Conservation (phyloP, 306 rosid species). For the Casuarina equisetifolia region DNA sequence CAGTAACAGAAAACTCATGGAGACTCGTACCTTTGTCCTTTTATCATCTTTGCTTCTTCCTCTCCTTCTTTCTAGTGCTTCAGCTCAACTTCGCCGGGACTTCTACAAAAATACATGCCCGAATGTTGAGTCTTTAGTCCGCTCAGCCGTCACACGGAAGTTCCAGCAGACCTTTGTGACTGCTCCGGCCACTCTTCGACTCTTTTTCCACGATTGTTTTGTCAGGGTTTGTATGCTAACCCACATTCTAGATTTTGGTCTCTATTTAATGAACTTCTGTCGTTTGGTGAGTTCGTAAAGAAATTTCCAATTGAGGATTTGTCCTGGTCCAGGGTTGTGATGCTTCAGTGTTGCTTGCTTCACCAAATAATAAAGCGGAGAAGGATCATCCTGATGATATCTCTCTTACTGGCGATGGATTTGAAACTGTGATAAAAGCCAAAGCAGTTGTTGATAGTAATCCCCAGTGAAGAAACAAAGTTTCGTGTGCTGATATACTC, state of each 20-base stretch:
- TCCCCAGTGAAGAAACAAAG: slow-evolving; percentile 38
- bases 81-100: slow-evolving; percentile 34
- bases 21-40: slow-evolving; percentile 23
- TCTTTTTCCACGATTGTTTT: slow-evolving; percentile 45
- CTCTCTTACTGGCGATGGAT: slow-evolving; percentile 48
- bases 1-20: slow-evolving; percentile 16
- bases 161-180: slow-evolving; percentile 48
- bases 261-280: not conserved
- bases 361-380: slow-evolving; percentile 35
- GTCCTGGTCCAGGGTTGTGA: slow-evolving; percentile 39
- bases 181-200: slow-evolving; percentile 43
- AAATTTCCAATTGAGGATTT: not conserved
- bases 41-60: slow-evolving; percentile 25
- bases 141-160: slow-evolving; percentile 31
- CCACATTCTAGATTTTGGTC: not conserved
- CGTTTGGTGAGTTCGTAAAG: not conserved
- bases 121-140: slow-evolving; percentile 42
- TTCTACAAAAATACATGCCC: slow-evolving; percentile 40
- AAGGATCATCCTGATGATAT: slow-evolving; percentile 46
- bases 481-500: slow-evolving; percentile 47
- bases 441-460: slow-evolving; percentile 40
- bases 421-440: slow-evolving; percentile 47
- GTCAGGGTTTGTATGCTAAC: slow-evolving; percentile 33
- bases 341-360: slow-evolving; percentile 37
- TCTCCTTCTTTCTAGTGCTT: slow-evolving; percentile 18